These are phyloP conservation scores for Amanita phalloides DNA, from an alignment of 768 basidiomycete genomes.

Conservation along the genomic window DNA sequence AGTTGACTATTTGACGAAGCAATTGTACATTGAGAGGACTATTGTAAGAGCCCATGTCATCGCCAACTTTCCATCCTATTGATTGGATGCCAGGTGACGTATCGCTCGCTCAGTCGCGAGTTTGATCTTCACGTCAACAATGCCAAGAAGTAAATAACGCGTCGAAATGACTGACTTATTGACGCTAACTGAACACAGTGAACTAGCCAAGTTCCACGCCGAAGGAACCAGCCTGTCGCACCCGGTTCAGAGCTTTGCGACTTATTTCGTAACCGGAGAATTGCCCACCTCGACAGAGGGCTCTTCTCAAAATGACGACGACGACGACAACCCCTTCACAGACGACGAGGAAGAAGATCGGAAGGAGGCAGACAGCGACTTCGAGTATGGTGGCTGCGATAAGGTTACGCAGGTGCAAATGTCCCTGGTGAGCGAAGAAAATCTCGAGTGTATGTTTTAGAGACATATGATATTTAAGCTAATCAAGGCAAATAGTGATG, in stretches of 20 bases:
- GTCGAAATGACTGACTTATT: neutral
- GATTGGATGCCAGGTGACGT: slow-evolving; percentile 55
- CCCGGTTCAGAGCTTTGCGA: slow-evolving; percentile 36
- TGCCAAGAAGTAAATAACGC: slow-evolving; percentile 57
- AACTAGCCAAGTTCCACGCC: slow-evolving; percentile 48
- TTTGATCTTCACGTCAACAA: slow-evolving; percentile 64
- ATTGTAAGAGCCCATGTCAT: slow-evolving; percentile 22
- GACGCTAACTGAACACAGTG: slow-evolving; percentile 27
- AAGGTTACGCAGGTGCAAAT: slow-evolving; percentile 38
- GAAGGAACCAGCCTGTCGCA: slow-evolving; percentile 30
- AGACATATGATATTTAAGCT: neutral
- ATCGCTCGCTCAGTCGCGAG: slow-evolving; percentile 62
- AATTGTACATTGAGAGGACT: slow-evolving; percentile 39
- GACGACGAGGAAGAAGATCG: slow-evolving; percentile 3
- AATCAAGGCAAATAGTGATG: slow-evolving; percentile 28
- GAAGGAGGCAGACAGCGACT: slow-evolving; percentile 8
- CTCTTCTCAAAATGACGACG: slow-evolving; percentile 16
- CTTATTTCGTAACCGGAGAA: slow-evolving; percentile 62
- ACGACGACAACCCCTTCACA: slow-evolving; percentile 21
- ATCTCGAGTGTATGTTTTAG: slow-evolving; percentile 46
- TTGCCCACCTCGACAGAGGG: slow-evolving; percentile 8
- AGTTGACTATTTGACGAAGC: slow-evolving; percentile 38
- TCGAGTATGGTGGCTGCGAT: slow-evolving; percentile 21
- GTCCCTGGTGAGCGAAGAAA: slow-evolving; percentile 50
- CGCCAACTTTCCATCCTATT: neutral